Evolutionary conservation across 306 rosid genomes (phyloP).

Genomic region (Cucumis cinereus): DNA sequence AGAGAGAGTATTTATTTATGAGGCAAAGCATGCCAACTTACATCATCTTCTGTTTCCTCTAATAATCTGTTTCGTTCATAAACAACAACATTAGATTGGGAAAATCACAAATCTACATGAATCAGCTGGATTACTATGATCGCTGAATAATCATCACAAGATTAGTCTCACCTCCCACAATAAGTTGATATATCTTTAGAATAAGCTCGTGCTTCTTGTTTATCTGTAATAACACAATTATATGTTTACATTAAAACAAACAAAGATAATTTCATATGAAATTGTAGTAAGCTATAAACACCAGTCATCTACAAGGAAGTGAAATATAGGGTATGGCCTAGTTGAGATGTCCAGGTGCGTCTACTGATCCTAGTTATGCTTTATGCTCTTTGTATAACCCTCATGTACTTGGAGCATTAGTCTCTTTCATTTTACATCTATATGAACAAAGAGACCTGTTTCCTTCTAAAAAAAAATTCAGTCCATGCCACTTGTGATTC

Average conservation of each 20-base stretch:
- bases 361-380: no score
- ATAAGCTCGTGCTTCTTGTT: constrained; percentile 80
- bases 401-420: no score
- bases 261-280: neutral
- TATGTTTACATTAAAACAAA: neutral
- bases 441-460: no score
- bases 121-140: neutral
- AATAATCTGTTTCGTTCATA: constrained; percentile 47
- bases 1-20: neutral
- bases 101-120: neutral
- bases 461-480: neutral
- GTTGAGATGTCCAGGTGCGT: no score
- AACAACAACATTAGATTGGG: constrained; percentile 26
- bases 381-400: no score
- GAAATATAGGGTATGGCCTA: neutral
- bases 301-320: neutral
- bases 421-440: no score
- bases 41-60: constrained; percentile 91
- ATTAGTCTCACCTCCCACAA: constrained; percentile 63
- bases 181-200: constrained; percentile 78
- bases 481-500: neutral
- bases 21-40: constrained; percentile 21
- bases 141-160: neutral
- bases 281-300: neutral
- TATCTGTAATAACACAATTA: constrained; percentile 30